Percentiles rank a stretch among this genome's conserved stretches.
Evolutionary conservation across 345 rosid species (phyloP).

Genomic region (Sonneratia alba): DNA sequence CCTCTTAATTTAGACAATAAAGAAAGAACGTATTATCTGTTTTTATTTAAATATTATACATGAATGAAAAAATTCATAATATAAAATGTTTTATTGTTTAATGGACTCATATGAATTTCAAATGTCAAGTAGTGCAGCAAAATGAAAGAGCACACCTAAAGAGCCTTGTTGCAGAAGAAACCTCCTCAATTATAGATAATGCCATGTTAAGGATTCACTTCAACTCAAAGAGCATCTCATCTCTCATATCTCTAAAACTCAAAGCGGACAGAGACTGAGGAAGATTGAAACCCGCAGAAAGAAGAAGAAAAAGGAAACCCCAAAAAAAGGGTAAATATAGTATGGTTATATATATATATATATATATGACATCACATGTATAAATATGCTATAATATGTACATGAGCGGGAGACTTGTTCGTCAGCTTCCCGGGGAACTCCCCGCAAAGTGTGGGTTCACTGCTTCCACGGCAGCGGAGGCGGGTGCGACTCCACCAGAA

Average conservation of each 20-base stretch:
- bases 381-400: constrained; percentile 5
- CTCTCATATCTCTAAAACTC: background rate
- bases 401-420: constrained; percentile 6
- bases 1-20: too few species aligned
- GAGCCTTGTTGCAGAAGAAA: too few species aligned
- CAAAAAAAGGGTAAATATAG: background rate
- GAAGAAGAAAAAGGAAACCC: background rate
- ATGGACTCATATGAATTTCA: too few species aligned
- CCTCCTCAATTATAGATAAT: background rate
- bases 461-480: constrained; percentile 30
- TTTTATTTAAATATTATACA: too few species aligned
- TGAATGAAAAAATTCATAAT: too few species aligned
- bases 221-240: background rate
- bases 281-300: too few species aligned
- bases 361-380: background rate
- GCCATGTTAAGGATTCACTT: background rate
- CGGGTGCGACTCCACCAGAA: constrained; percentile 69
- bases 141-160: too few species aligned
- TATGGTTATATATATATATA: background rate
- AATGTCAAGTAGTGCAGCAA: too few species aligned
- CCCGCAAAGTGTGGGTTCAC: constrained; percentile 7
- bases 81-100: too few species aligned
- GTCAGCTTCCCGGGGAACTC: background rate
- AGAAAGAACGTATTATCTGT: too few species aligned
- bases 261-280: background rate